Evolutionary conservation across 495 filamentous ascomycete species (phyloP).

Genomic region (Neurospora sp.): DNA sequence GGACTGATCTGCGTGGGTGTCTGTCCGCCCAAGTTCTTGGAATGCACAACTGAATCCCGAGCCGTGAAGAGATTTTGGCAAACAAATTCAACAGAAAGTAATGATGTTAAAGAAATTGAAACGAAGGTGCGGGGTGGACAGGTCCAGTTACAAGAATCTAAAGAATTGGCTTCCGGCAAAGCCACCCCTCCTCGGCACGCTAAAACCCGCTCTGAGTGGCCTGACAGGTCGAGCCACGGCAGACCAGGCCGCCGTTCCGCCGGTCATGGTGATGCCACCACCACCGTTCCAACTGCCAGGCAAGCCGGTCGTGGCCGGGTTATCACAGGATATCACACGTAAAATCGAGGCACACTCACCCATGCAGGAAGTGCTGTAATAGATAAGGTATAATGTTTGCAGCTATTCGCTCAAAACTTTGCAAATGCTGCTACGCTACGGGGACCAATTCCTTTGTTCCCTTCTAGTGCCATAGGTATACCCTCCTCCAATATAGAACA

Average conservation of each 20-base stretch:
- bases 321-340: background rate
- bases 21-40: background rate
- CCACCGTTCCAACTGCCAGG: background rate
- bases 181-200: background rate
- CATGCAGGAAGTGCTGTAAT: background rate
- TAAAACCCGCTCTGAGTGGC: background rate
- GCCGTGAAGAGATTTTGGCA: background rate
- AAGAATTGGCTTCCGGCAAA: background rate
- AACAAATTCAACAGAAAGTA: background rate
- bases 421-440: background rate
- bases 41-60: background rate
- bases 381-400: background rate
- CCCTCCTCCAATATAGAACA: background rate
- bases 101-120: background rate
- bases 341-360: background rate
- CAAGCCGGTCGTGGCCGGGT: background rate
- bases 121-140: background rate
- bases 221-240: background rate
- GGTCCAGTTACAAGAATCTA: background rate
- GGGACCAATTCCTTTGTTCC: background rate
- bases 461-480: background rate
- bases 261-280: background rate
- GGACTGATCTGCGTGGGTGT: background rate
- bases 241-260: background rate
- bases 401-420: background rate